Percentiles rank a stretch among this genome's conserved stretches.
Conservation (phyloP, 148 eudicot genomes). For the Mesembryanthemum crystallinum region DNA sequence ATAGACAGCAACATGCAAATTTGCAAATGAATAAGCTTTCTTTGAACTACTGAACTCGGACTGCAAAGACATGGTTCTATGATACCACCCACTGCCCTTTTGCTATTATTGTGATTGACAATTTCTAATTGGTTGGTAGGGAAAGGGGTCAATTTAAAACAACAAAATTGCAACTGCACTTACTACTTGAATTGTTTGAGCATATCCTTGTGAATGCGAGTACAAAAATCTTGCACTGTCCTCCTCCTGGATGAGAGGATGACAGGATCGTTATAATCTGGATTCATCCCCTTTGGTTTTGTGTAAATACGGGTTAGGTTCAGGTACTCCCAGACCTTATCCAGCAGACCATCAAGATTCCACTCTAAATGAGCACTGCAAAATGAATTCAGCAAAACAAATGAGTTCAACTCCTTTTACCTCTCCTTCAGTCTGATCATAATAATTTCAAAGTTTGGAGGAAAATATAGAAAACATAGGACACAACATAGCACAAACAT, state of each 20-base stretch:
- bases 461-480: not conserved
- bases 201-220: slow-evolving; percentile 93
- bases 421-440: not conserved
- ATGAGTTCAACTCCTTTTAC: not conserved
- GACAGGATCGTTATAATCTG: slow-evolving; percentile 95
- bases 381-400: not conserved
- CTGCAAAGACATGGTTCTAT: too few species aligned
- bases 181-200: slow-evolving; percentile 89
- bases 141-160: not conserved
- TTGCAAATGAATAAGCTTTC: not conserved
- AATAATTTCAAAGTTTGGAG: not conserved
- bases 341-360: slow-evolving; percentile 98
- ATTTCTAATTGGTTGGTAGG: not conserved
- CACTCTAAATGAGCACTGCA: slow-evolving; percentile 98
- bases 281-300: slow-evolving; percentile 99
- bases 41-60: not conserved
- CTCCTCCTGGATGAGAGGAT: slow-evolving; percentile 79
- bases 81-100: not conserved
- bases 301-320: slow-evolving; percentile 93
- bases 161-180: slow-evolving; percentile 26
- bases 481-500: not conserved
- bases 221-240: slow-evolving; percentile 93
- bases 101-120: not conserved
- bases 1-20: not conserved
- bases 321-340: slow-evolving; percentile 94